Conservation (phyloP, 2,329 filamentous ascomycete genomes). For the Lasiodiplodia sp. region DNA sequence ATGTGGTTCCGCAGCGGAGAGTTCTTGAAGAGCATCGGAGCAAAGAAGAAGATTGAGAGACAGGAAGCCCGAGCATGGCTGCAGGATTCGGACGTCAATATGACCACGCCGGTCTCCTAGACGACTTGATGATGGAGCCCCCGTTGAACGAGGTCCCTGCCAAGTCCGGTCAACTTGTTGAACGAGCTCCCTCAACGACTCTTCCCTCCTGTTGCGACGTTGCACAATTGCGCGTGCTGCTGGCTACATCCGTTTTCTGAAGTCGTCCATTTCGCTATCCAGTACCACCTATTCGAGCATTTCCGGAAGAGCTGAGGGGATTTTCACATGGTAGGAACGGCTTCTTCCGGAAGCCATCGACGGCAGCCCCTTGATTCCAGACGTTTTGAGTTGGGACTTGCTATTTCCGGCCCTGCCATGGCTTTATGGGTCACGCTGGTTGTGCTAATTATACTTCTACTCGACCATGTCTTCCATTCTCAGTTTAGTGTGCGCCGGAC, state of each 20-base stretch:
- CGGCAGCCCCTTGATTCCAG: constrained; percentile 2
- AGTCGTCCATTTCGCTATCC: neutral
- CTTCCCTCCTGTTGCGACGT: neutral
- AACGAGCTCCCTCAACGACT: neutral
- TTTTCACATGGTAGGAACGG: constrained; percentile 14
- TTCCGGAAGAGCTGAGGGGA: constrained; percentile 1
- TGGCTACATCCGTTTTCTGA: neutral
- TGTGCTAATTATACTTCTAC: constrained; percentile 3
- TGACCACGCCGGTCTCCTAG: constrained; percentile 7
- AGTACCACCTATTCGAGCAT: neutral
- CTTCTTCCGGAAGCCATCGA: neutral
- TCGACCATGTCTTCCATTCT: neutral
- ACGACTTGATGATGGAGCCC: neutral
- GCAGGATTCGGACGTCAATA: constrained; percentile 29
- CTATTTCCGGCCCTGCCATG: neutral
- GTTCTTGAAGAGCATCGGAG: constrained; percentile 38
- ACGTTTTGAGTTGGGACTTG: neutral
- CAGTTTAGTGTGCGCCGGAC: neutral
- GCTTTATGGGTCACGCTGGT: neutral
- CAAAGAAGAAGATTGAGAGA: constrained; percentile 25
- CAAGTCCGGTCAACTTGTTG: neutral
- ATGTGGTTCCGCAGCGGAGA: constrained; percentile 41
- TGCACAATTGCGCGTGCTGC: neutral
- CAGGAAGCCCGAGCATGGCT: constrained; percentile 30
- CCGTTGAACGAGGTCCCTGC: no score